Base-by-base conservation (phyloP, 192 early-diverging fungal species). In the Gorgonomyces haynaldii region DNA sequence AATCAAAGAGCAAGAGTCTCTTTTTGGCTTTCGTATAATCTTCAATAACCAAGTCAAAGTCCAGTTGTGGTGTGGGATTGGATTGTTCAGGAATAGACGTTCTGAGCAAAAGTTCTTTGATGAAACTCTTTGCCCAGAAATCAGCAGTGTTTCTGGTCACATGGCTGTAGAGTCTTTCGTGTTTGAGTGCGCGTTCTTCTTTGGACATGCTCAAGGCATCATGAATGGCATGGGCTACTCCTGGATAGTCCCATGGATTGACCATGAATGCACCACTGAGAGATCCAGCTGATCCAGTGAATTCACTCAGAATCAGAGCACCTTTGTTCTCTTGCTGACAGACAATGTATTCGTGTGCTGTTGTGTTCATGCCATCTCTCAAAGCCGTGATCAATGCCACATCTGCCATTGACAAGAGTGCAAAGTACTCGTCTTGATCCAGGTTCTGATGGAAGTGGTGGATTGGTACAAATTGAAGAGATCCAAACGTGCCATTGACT, bases 361-460 rank as follows among this genome's bases (percentile, higher is more conserved):
- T 87, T 0, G 93, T 94, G 58, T 96, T 96, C 96, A 98, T 96
- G 15, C 93, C 96, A 55, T 98, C 96, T 22, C 91, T 81, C 13
- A 94, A 75, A 24, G 81, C 74, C 0, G 93, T 96, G 52, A 93
- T 93, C 38, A 98, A 60, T 0, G 81, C 89, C 17, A 91, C 70
- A 57, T 98, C 91, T n/a, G 96, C 96, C 10, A 91, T 78, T 47
- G 76, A 81, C 9, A 98, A 69, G 28, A 98, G 63, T 0, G 89
- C 90, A 60, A 83, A 93, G 66, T 94, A 98, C 58, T 98, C 93
- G 60, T 98, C 91, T 4, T 78, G 81, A 45, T 92, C 89, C 44
- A 98, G 71, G 50, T 93, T 82, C 49, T 88, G 81, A 53, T 90
- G 86, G 64, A 88, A 88, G 54, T 94, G 82, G 52, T 86, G 81